A percentile compares a stretch with the other conserved stretches of the same genome.
Conservation (phyloP, 2,329 filamentous ascomycete species). For the Apiospora malaysiana region DNA sequence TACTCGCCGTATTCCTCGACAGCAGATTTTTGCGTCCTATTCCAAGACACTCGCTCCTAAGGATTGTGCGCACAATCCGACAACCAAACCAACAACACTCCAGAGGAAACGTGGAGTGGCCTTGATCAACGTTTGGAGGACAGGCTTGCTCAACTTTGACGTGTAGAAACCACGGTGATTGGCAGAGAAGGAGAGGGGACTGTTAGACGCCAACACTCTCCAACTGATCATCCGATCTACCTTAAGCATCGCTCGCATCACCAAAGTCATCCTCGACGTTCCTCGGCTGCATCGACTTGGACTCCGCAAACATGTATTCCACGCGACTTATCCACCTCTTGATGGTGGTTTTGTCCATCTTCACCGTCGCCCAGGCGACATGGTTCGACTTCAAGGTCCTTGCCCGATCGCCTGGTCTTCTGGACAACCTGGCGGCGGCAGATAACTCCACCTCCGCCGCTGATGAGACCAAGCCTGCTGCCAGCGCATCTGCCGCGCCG, state of each 20-base stretch:
- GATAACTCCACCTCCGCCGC: slow-evolving; percentile 17
- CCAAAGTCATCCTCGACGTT: slow-evolving; percentile 21
- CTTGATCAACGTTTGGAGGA: slow-evolving; percentile 2
- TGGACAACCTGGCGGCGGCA: slow-evolving; percentile 30
- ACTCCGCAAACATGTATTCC: slow-evolving; percentile 51
- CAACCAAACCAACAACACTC: slow-evolving; percentile 3
- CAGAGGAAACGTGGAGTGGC: slow-evolving; percentile 12
- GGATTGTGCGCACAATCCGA: background rate
- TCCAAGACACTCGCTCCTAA: background rate
- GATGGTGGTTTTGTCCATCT: slow-evolving; percentile 54
- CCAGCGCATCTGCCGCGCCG: slow-evolving; percentile 19
- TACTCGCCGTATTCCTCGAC: background rate
- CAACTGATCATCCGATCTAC: slow-evolving; percentile 8
- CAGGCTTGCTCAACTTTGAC: background rate
- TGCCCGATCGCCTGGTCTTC: slow-evolving; percentile 32
- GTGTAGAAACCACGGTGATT: background rate
- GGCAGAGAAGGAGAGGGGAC: slow-evolving; percentile 16
- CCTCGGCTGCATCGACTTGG: background rate
- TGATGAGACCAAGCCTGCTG: slow-evolving; percentile 20
- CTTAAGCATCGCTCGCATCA: slow-evolving; percentile 6
- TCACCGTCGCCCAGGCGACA: slow-evolving; percentile 52
- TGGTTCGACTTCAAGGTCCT: slow-evolving; percentile 37
- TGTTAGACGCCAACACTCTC: background rate
- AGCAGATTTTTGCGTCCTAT: background rate
- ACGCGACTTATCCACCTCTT: slow-evolving; percentile 53